Evolutionary conservation across 441 rosid species (phyloP), one percentile per base, ranked within the genome.

Genomic region (Adansonia gregorii): DNA sequence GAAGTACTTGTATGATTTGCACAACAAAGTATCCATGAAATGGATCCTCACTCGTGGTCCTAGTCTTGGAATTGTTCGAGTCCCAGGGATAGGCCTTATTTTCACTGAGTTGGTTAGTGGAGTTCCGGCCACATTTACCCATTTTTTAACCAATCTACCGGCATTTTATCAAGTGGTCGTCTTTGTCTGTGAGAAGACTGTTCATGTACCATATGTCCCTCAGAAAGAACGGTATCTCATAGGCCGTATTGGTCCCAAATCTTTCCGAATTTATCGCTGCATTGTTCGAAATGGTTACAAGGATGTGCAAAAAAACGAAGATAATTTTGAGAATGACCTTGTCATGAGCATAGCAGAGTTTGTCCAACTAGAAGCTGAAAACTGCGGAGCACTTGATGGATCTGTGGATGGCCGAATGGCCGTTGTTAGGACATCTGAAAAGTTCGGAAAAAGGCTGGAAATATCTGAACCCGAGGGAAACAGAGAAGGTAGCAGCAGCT

Each of bases 161-260:
- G 98, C 99, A 0, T 95, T 95, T 83, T 97, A 92, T 71, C 87
- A 92, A 79, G 95, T 93, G 41, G 81, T 91, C 69, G 99, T 93
- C 80, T 95, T 95, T 76, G 94, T 95, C 46, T 95, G 99, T 77
- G 96, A 93, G 78, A 95, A 95, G 87, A 92, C 99, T 61, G 99
- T 95, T 75, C 96, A 95, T 0, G 96, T 95, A 76, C 99, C 99
- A 0, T 85, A 81, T 68, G 99, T 95, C 68, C 73, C 89, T 54
- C 90, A 96, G 19, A 94, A 93, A 72, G 98, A 95, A 81, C 94
- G 99, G 61, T 95, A 90, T 82, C 97, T 95, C 67, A 91, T 95
- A 49, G 99, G 99, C 20, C 94, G 99, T 48, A 91, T 91, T 39
- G 90, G 99, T 82, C 99, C 99, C 15, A 90, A 93, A 88, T 87